Conservation (phyloP, 176 grass and related monocot genomes). For the Aegilops umbellulata region DNA sequence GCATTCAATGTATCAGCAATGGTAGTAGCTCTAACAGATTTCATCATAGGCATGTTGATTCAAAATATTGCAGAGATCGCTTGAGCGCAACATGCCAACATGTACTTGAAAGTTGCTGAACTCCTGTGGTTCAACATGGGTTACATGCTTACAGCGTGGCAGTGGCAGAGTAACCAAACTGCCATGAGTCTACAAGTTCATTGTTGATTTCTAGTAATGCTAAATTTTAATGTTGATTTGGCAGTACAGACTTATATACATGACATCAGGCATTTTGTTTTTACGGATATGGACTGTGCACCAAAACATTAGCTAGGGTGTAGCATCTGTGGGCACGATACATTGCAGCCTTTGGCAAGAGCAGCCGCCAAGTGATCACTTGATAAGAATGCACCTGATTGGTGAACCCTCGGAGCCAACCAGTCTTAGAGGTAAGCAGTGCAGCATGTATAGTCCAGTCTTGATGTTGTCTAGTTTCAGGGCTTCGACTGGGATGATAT, state of each 20-base stretch:
- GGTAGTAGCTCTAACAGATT: not conserved
- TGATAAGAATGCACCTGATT: constrained; percentile 80
- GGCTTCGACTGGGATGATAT: constrained; percentile 69
- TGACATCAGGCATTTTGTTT: not conserved
- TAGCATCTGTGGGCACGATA: constrained; percentile 6
- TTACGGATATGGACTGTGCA: not conserved
- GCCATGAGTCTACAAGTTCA: not conserved
- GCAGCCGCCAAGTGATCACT: constrained; percentile 27
- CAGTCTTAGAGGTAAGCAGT: constrained; percentile 73
- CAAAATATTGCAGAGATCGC: constrained; percentile 4
- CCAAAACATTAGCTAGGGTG: not conserved
- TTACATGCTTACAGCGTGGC: not conserved
- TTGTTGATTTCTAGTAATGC: not conserved
- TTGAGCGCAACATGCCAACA: not conserved
- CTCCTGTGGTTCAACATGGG: not conserved
- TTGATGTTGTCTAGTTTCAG: constrained; percentile 66
- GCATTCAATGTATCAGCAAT: not conserved
- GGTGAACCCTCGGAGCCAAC: constrained; percentile 65
- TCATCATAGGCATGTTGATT: not conserved
- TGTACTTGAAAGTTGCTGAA: not conserved
- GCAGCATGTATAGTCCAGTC: constrained; percentile 62
- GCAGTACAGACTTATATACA: not conserved
- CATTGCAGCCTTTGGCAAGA: not conserved
- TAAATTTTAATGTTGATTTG: not conserved
- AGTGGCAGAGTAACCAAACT: not conserved